phyloP scores from a whole-genome alignment of 441 rosid genomes.

The Jatropha podagrica region DNA sequence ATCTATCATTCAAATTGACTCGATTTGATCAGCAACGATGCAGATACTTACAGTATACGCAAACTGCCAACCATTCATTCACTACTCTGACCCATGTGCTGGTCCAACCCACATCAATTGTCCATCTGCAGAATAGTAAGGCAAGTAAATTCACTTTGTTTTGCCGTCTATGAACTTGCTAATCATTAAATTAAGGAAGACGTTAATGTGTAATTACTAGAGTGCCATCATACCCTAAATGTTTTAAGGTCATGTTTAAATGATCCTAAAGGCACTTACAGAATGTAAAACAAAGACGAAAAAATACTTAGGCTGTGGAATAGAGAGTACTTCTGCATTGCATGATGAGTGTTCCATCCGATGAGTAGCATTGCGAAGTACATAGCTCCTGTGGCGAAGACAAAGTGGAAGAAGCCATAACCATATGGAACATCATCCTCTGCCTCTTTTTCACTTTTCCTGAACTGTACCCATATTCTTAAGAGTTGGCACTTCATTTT shows the following conservation, averaged over 20 bases:
- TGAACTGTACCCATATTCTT: slow-evolving; percentile 38
- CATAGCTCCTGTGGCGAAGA: slow-evolving; percentile 98
- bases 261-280: too few species aligned
- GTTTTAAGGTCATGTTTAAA: too few species aligned
- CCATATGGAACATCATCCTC: slow-evolving; percentile 86
- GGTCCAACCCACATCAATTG: slow-evolving; percentile 98
- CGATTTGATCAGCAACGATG: background rate
- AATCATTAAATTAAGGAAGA: background rate
- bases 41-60: slow-evolving; percentile 70
- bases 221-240: too few species aligned
- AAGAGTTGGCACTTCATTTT: slow-evolving; percentile 11
- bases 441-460: slow-evolving; percentile 42
- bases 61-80: slow-evolving; percentile 97
- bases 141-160: too few species aligned
- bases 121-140: slow-evolving; percentile 63
- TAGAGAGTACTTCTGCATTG: slow-evolving; percentile 62
- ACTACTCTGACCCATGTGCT: slow-evolving; percentile 94
- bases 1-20: background rate
- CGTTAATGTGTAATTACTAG: too few species aligned
- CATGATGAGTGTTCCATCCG: slow-evolving; percentile 90
- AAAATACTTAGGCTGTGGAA: background rate
- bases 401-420: slow-evolving; percentile 98
- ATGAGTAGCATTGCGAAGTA: slow-evolving; percentile 94
- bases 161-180: background rate
- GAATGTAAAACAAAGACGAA: background rate